These are phyloP conservation scores for Thamnidium elegans DNA, from an alignment of 192 early-diverging fungal species.

Conservation along the genomic window DNA sequence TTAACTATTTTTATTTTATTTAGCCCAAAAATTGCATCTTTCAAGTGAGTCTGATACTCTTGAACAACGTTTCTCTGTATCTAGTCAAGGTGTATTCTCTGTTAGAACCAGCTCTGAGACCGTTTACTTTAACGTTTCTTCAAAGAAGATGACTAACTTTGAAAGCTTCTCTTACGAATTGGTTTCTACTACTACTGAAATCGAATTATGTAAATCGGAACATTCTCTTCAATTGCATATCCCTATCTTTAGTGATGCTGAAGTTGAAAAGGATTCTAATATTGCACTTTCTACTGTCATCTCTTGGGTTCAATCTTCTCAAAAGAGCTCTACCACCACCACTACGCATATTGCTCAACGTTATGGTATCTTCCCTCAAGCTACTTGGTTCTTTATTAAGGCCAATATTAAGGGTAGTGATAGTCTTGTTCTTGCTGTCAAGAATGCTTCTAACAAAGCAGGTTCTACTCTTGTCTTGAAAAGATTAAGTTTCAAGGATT, in stretches of 20 bases:
- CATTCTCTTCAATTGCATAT: slow-evolving; percentile 15
- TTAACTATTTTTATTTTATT: not conserved
- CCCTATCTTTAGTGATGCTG: slow-evolving; percentile 16
- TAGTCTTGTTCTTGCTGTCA: slow-evolving; percentile 21
- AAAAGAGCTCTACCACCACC: slow-evolving; percentile 10
- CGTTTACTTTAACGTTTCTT: slow-evolving; percentile 13
- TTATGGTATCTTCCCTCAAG: slow-evolving; percentile 22
- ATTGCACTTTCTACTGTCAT: slow-evolving; percentile 14
- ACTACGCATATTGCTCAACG: slow-evolving; percentile 18
- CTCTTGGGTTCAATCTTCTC: slow-evolving; percentile 13
- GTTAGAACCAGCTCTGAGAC: not conserved
- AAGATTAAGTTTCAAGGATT: slow-evolving; percentile 23
- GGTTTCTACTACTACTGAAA: slow-evolving; percentile 10
- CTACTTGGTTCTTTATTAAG: slow-evolving; percentile 30
- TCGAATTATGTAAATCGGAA: not conserved
- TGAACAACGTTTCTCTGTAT: slow-evolving; percentile 17
- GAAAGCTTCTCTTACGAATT: not conserved
- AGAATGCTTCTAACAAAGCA: slow-evolving; percentile 1
- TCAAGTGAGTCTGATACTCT: not conserved
- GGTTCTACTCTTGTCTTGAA: slow-evolving; percentile 12
- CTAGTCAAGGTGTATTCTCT: slow-evolving; percentile 13
- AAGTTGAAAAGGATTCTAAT: slow-evolving; percentile 2
- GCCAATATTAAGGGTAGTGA: slow-evolving; percentile 9
- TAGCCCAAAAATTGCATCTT: slow-evolving; percentile 14
- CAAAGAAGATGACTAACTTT: not conserved